phyloP scores from a whole-genome alignment of 768 basidiomycete genomes.

The Russula sp. region DNA sequence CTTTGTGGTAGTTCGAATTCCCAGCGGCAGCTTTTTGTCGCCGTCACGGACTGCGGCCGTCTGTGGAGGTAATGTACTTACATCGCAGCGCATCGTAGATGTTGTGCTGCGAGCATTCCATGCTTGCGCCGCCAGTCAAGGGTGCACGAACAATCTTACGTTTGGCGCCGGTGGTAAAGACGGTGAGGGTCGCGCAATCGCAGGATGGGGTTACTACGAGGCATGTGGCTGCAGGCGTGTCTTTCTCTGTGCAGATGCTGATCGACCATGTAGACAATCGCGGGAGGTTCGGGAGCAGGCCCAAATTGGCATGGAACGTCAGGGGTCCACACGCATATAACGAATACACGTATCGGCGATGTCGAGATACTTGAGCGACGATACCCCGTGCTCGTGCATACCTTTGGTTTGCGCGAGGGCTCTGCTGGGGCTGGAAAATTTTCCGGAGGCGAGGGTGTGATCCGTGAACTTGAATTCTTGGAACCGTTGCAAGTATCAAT shows the following conservation, averaged over 20 bases:
- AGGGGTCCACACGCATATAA: constrained; percentile 92
- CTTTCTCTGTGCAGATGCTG: constrained; percentile 1
- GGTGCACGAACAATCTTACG: constrained; percentile 90
- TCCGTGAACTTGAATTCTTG: constrained; percentile 79
- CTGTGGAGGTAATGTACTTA: constrained; percentile 89
- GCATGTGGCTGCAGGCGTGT: constrained; percentile 37
- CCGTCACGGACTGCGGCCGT: constrained; percentile 88
- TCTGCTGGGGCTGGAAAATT: constrained; percentile 71
- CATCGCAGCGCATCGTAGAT: constrained; percentile 91
- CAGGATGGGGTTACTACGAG: constrained; percentile 92
- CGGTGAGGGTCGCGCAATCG: constrained; percentile 65
- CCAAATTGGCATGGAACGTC: constrained; percentile 88
- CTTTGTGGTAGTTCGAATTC: constrained; percentile 62
- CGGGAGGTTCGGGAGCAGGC: constrained; percentile 91
- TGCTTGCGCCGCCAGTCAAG: constrained; percentile 89
- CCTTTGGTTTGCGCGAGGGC: constrained; percentile 69
- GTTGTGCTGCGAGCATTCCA: constrained; percentile 91
- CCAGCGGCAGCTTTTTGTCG: constrained; percentile 69
- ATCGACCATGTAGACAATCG: constrained; percentile 65
- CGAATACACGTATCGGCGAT: constrained; percentile 90
- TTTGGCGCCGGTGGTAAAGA: constrained; percentile 89
- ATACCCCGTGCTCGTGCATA: constrained; percentile 87
- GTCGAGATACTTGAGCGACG: constrained; percentile 91
- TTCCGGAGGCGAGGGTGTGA: constrained; percentile 80
- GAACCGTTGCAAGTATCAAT: constrained; percentile 85